These are phyloP conservation scores for Chlamydomonas sp. DNA, from an alignment of 139 green algal genomes.

Conservation along the genomic window DNA sequence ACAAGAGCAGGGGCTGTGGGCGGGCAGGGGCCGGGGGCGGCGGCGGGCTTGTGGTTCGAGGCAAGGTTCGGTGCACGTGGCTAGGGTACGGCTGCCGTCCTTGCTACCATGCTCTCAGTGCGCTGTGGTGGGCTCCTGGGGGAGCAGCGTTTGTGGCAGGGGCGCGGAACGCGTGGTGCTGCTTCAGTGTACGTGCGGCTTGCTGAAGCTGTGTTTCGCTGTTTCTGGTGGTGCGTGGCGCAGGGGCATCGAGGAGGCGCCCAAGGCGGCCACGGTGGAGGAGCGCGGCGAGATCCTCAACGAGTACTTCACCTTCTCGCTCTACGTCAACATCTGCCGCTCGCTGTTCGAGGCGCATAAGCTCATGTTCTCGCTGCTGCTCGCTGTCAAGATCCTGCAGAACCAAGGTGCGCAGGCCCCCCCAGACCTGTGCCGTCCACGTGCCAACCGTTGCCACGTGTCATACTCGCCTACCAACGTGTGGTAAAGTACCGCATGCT, in stretches of 20 bases:
- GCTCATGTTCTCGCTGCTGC: slow-evolving; percentile 83
- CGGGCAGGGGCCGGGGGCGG: too few relatives aligned
- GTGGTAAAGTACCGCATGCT: too few relatives aligned
- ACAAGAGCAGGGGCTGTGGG: not conserved
- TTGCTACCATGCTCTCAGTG: too few relatives aligned
- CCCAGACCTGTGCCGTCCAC: too few relatives aligned
- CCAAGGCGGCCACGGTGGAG: slow-evolving; percentile 55
- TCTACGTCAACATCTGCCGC: slow-evolving; percentile 87
- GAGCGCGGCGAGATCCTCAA: slow-evolving; percentile 77
- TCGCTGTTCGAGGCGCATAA: slow-evolving; percentile 87
- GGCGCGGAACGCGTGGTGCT: too few relatives aligned
- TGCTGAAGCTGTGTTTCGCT: not conserved
- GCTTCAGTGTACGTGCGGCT: too few relatives aligned
- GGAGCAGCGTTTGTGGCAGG: too few relatives aligned
- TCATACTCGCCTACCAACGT: too few relatives aligned
- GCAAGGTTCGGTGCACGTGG: not conserved
- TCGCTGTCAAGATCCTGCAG: slow-evolving; percentile 72
- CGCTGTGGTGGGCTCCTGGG: too few relatives aligned
- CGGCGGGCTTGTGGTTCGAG: not conserved
- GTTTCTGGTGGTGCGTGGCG: too few relatives aligned
- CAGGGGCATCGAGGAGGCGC: slow-evolving; percentile 66
- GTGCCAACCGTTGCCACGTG: too few relatives aligned
- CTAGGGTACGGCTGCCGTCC: too few relatives aligned
- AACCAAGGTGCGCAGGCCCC: slow-evolving; percentile 2
- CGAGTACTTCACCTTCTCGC: slow-evolving; percentile 81